Conservation (phyloP, 148 eudicot genomes). For the Dianthus caryophyllus region DNA sequence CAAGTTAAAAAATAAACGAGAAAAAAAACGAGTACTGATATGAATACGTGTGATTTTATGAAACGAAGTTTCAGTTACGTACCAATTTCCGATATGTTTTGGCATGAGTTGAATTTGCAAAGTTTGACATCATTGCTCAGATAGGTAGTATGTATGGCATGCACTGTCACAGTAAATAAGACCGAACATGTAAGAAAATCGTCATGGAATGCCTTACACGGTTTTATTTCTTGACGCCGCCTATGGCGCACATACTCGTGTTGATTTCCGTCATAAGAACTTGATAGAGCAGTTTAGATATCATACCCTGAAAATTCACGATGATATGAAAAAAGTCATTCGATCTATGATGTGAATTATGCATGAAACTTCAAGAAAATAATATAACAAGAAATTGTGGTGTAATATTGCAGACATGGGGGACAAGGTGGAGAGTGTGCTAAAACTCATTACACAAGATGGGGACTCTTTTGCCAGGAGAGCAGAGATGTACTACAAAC, state of each 20-base stretch:
- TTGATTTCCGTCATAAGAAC: no score
- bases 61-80: not conserved
- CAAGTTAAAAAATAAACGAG: no score
- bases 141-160: not conserved
- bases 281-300: not conserved
- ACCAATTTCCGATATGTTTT: not conserved
- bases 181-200: no score
- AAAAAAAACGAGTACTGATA: no score
- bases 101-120: constrained; percentile 9
- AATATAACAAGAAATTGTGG: not conserved
- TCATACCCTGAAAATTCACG: not conserved
- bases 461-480: constrained; percentile 91
- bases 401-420: constrained; percentile 76
- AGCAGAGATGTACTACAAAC: constrained; percentile 96
- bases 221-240: no score
- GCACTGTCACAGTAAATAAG: not conserved
- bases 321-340: not conserved
- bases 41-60: no score
- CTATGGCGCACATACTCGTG: not conserved
- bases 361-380: not conserved
- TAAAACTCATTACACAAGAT: constrained; percentile 69
- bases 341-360: constrained; percentile 2
- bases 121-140: not conserved
- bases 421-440: constrained; percentile 58
- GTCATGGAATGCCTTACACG: not conserved